Evolutionary conservation across 176 grass and related monocot genomes (phyloP), one percentile per base, ranked within the genome.

Genomic region (Elaeis guineensis): DNA sequence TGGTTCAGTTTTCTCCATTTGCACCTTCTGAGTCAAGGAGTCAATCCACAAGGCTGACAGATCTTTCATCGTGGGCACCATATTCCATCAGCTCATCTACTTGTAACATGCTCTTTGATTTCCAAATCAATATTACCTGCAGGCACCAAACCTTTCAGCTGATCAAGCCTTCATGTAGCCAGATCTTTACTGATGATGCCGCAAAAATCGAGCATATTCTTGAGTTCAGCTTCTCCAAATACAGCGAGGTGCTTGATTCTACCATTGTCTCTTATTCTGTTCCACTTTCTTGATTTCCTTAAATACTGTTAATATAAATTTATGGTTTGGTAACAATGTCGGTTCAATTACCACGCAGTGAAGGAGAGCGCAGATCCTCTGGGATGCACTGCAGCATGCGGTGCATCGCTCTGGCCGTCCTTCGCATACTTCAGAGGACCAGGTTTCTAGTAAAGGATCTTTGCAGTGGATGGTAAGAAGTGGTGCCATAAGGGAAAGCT

Each of bases 401-500:
- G 23, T 23, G 23, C 23, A 23, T 2, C 22, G 22, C 2, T 0
- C 23, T 23, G 23, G 1, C 23, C 23, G 1, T 23, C 23, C 1
- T 2, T 23, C 1, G 23, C 1, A 23, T 2, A 2, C 23, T 23
- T 1, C 23, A 23, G 0, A 23, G 23, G 23, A 23, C 2, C 23
- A 2, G 23, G 23, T 23, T 23, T 23, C 23, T 23, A 23, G 23
- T 23, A 2, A 75, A 68, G 50, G 91, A 96, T 17, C 62, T 96
- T 90, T 52, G 62, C 49, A 19, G 83, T 90, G 0, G 91, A 96
- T 72, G 86, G 83, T 22, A 74, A 64, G 11, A 87, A 64, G 72
- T 90, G 83, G 91, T 77, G 72, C 2, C 86, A 82, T 28, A 83
- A 96, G 59, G 77, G 86, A 48, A 96, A 96, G 72, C 59, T 96